Evolutionary conservation across 2,329 filamentous ascomycete species (phyloP).

Genomic region (Penicillium sp.): DNA sequence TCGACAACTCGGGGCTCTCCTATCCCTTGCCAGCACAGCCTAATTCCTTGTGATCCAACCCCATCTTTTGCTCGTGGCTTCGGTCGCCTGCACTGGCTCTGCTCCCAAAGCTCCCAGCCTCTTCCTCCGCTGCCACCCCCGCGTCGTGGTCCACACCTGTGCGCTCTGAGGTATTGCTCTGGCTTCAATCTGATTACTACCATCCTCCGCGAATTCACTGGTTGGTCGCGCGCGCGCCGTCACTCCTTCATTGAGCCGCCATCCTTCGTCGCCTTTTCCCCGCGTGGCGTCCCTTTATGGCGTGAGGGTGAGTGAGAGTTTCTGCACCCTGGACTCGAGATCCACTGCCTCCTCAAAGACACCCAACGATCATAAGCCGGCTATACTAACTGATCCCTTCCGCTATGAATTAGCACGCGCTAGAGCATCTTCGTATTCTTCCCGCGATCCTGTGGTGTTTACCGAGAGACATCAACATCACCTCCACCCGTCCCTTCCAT

Average conservation of each 20-base stretch:
- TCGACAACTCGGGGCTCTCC: conserved; percentile 36
- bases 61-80: conserved; percentile 4
- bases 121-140: conserved; percentile 12
- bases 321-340: conserved; percentile 1
- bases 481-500: background rate
- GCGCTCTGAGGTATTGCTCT: conserved; percentile 14
- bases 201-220: background rate
- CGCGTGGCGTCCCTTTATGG: conserved; percentile 23
- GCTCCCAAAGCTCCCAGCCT: conserved; percentile 18
- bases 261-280: background rate
- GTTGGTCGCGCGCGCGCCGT: background rate
- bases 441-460: background rate
- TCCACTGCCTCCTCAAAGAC: background rate
- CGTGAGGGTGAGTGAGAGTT: conserved; percentile 23
- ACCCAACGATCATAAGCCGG: background rate
- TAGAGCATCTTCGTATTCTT: background rate
- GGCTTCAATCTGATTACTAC: conserved; percentile 1
- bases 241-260: background rate
- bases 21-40: conserved; percentile 8
- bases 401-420: background rate
- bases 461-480: background rate
- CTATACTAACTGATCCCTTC: conserved; percentile 7
- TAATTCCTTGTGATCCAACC: background rate
- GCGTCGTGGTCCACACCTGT: conserved; percentile 15
- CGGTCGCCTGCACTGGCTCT: conserved; percentile 9